Evolutionary conservation across 768 basidiomycete species (phyloP), one percentile per base, ranked within the genome.

Genomic region (Boletus reticuloceps): DNA sequence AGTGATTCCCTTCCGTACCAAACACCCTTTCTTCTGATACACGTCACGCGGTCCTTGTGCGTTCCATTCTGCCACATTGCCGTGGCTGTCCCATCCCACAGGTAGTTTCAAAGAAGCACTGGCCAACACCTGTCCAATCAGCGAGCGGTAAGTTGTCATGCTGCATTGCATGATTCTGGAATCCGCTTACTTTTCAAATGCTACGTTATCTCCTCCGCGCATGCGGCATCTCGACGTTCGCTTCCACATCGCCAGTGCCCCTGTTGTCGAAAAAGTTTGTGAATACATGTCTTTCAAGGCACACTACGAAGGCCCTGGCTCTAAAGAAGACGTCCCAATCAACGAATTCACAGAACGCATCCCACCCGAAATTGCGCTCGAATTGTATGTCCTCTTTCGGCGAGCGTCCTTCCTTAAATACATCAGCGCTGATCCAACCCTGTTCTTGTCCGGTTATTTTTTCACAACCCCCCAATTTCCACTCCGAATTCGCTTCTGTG

Each of bases 271-370:
- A 72, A 94, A 92, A 66, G 77, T 96, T 50, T 79, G 92, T 40
- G 94, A 98, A 70, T 97, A 93, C 67, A 89, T 96, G 75, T 76
- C 82, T 32, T 94, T 89, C 78, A 94, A 89, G 72, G 76, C 84
- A 1, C 79, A 92, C 56, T 93, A 91, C 66, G 84, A 87, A 57
- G 79, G 80, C n/a, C 76, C 75, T 2, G 82, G 80, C 1, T 74
- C 82, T 8, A 91, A 86, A 59, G 91, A 94, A 62, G 90, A 93
- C 47, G 75, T 89, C 20, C 91, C 93, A 5, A 65, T 82, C 2
- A 75, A 79, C 20, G 94, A 97, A 61, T 88, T 94, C 59, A 71
- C 80, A 58, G 92, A 95, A 59, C 81, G 94, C 19, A 80, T 98
- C 48, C 85, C 86, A 2, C 91, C 91, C 1, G 94, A 96, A 69